A percentile compares a stretch with the other conserved stretches of the same genome.
Evolutionary conservation across 208 protist genomes (phyloP).

Genomic region (Phytomonas sp.): DNA sequence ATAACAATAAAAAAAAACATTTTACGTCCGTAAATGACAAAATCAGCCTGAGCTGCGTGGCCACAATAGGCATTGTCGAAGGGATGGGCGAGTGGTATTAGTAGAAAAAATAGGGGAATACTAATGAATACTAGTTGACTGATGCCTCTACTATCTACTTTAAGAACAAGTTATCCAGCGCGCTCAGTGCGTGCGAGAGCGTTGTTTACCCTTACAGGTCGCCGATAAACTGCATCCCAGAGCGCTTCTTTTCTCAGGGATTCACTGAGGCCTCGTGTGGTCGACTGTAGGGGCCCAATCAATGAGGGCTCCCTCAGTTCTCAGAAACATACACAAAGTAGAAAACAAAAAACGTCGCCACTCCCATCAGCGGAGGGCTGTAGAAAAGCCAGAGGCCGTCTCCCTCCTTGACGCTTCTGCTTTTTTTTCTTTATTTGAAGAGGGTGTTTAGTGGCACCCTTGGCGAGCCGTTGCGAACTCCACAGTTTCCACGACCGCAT

Average conservation of each 20-base stretch:
- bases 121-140: too few relatives aligned
- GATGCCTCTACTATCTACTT: too few relatives aligned
- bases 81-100: too few relatives aligned
- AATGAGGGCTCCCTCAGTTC: neutral
- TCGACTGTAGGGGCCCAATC: neutral
- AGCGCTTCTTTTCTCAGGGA: neutral
- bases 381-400: neutral
- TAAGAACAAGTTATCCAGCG: too few relatives aligned
- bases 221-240: neutral
- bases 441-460: neutral
- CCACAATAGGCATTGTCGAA: neutral
- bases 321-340: too few relatives aligned
- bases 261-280: neutral
- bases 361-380: constrained; percentile 3
- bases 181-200: neutral
- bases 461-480: too few relatives aligned
- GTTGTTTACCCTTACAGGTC: neutral
- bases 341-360: too few relatives aligned
- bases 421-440: neutral
- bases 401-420: neutral
- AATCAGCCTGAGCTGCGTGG: too few relatives aligned
- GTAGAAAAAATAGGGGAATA: too few relatives aligned
- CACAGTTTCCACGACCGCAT: too few relatives aligned
- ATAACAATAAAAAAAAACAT: neutral
- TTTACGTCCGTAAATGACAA: too few relatives aligned